Percentiles rank a stretch among this genome's conserved stretches.
phyloP scores from a whole-genome alignment of 1,284 basidiomycete genomes.

The Malassezia psittaci region DNA sequence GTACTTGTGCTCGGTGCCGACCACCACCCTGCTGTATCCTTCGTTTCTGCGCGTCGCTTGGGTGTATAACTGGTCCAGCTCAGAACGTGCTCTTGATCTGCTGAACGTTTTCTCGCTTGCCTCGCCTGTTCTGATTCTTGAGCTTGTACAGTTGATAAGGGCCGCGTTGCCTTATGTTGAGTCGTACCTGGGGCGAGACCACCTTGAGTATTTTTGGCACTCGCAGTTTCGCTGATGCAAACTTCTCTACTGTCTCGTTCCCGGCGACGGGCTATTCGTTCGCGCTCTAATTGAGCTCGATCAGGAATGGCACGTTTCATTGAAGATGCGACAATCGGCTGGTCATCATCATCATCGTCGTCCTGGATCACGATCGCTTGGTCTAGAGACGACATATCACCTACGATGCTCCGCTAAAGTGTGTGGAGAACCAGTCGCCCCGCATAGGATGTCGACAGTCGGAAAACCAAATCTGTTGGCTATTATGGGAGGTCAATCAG shows the following conservation, averaged over 20 bases:
- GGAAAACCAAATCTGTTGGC: too few species aligned
- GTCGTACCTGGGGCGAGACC: too few species aligned
- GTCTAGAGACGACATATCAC: slow-evolving; percentile 1
- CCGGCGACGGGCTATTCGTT: slow-evolving; percentile 24
- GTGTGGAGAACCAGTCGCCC: not conserved
- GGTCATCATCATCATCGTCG: not conserved
- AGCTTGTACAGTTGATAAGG: too few species aligned
- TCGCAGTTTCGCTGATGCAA: too few species aligned
- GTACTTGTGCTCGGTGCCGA: too few species aligned
- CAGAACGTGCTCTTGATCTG: not conserved
- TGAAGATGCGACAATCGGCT: not conserved
- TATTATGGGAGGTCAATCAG: too few species aligned
- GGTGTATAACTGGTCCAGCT: not conserved
- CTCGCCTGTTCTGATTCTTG: too few species aligned
- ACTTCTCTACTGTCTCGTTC: slow-evolving; percentile 11
- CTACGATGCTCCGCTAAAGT: too few species aligned
- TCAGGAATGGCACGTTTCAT: slow-evolving; percentile 21
- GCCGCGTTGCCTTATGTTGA: too few species aligned
- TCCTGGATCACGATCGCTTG: not conserved
- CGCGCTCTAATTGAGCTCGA: slow-evolving; percentile 30
- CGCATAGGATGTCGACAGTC: not conserved
- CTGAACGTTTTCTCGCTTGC: not conserved
- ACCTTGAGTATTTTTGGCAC: too few species aligned
- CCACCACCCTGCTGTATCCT: too few species aligned
- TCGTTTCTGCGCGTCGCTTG: not conserved